A percentile compares a stretch with the other conserved stretches of the same genome.
These are phyloP conservation scores for Colletotrichum godetiae DNA, from an alignment of 2,329 filamentous ascomycete species.

Conservation along the genomic window DNA sequence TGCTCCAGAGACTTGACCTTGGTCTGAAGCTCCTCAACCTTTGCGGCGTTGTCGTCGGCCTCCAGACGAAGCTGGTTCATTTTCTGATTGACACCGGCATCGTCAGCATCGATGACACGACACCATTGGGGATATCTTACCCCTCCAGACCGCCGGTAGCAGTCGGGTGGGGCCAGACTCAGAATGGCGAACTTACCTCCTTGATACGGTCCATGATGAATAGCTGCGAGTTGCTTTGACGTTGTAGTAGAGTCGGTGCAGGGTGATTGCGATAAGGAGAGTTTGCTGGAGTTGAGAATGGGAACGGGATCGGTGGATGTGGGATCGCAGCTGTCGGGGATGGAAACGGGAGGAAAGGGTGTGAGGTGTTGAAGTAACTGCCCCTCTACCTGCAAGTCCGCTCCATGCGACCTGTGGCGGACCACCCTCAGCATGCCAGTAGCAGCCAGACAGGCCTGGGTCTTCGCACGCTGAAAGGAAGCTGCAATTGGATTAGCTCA, in stretches of 20 bases:
- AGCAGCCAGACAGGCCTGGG: constrained; percentile 22
- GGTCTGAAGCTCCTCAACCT: constrained; percentile 87
- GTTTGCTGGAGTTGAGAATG: constrained; percentile 43
- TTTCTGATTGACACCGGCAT: constrained; percentile 69
- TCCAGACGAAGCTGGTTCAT: constrained; percentile 95
- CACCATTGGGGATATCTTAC: constrained; percentile 30
- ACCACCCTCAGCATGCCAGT: constrained; percentile 30
- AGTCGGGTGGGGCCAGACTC: constrained; percentile 41
- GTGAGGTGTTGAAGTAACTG: constrained; percentile 46
- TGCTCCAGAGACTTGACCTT: constrained; percentile 93
- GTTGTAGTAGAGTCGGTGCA: constrained; percentile 43
- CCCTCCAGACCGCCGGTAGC: constrained; percentile 37
- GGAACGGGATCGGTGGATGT: constrained; percentile 40
- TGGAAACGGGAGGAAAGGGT: constrained; percentile 44
- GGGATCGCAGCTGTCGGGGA: constrained; percentile 38
- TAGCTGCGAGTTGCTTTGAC: constrained; percentile 35
- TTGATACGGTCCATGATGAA: constrained; percentile 84
- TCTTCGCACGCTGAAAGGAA: constrained; percentile 24
- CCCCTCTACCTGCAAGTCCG: constrained; percentile 53
- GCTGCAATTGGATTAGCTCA: constrained; percentile 36
- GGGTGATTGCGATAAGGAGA: constrained; percentile 35
- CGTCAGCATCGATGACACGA: constrained; percentile 35
- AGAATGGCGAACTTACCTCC: constrained; percentile 74
- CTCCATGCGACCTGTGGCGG: constrained; percentile 33
- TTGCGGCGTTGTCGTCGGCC: constrained; percentile 84